Conservation (phyloP, 1,284 basidiomycete species). For the Tilletia walkeri region DNA sequence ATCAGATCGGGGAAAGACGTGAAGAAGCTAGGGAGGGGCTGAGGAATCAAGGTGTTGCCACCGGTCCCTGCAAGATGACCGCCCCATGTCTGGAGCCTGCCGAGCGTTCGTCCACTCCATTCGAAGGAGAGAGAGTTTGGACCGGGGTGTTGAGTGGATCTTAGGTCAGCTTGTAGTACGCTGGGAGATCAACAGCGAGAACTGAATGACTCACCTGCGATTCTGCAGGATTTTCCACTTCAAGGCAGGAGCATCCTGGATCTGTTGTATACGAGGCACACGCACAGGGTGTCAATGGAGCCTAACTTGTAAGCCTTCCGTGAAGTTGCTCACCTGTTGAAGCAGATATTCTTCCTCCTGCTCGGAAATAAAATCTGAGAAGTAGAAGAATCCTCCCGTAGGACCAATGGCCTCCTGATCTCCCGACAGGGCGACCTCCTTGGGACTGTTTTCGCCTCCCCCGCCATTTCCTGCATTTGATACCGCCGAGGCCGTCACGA, state of each 20-base stretch:
- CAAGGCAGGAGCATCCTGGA: neutral
- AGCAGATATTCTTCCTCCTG: conserved; percentile 77
- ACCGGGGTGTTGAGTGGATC: no score
- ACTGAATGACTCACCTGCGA: conserved; percentile 62
- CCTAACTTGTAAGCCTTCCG: no score
- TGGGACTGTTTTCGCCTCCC: no score
- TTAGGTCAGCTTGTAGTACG: no score
- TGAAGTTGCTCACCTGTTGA: conserved; percentile 63
- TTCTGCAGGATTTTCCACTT: conserved; percentile 77
- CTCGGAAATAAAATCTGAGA: conserved; percentile 74
- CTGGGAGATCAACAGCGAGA: neutral
- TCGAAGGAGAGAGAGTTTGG: neutral
- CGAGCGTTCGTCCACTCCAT: conserved; percentile 15
- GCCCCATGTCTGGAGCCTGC: conserved; percentile 48
- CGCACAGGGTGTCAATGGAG: no score
- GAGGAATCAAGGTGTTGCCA: conserved; percentile 64
- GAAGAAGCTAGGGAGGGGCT: conserved; percentile 68
- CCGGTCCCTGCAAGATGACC: conserved; percentile 66
- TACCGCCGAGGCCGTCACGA: no score
- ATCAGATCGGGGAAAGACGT: conserved; percentile 69
- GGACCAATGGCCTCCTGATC: no score
- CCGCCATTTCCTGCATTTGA: no score
- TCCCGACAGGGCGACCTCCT: no score
- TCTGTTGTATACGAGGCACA: neutral
- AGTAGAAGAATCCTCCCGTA: conserved; percentile 51